Evolutionary conservation across 768 basidiomycete species (phyloP).

Genomic region (Tephrocybe sp.): DNA sequence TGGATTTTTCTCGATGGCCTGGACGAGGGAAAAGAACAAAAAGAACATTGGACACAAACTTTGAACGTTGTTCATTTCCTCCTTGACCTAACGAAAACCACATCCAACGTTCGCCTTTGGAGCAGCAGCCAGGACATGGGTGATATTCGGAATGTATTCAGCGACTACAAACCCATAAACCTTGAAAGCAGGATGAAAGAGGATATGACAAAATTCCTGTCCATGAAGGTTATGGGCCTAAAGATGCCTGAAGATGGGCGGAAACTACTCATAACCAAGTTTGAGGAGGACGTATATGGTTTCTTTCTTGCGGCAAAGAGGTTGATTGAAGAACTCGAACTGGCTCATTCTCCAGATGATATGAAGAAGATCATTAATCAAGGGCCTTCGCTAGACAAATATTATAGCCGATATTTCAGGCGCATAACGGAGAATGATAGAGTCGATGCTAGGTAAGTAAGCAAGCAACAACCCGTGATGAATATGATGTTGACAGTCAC

Average conservation of each 20-base stretch:
- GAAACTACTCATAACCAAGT: background rate
- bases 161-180: background rate
- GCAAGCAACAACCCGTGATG: no score
- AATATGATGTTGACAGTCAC: background rate
- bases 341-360: background rate
- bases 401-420: background rate
- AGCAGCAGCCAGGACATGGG: background rate
- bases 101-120: background rate
- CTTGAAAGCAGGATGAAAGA: background rate
- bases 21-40: background rate
- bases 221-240: background rate
- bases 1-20: conserved; percentile 2
- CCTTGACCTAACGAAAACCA: background rate
- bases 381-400: conserved; percentile 1
- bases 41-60: background rate
- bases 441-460: background rate
- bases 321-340: background rate
- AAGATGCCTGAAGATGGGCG: background rate
- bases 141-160: background rate
- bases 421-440: background rate
- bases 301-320: background rate
- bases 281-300: background rate
- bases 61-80: background rate
- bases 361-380: background rate
- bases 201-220: background rate